Percentiles rank a stretch among this genome's conserved stretches.
phyloP scores from a whole-genome alignment of 176 grass and related monocot species.

The Zoysia japonica region DNA sequence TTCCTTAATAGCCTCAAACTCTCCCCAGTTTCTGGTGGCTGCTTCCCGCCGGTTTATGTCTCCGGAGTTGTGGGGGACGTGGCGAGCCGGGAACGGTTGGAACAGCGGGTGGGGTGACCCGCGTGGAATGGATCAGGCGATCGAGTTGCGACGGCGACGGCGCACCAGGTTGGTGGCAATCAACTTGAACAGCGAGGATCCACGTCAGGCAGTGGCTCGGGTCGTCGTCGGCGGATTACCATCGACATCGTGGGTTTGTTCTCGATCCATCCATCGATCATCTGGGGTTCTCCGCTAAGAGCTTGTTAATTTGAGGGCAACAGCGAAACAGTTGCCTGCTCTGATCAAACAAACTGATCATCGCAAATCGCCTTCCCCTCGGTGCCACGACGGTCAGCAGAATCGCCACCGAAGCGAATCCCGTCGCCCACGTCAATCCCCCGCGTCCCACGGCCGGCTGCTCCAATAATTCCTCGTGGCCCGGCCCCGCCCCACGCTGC shows the following conservation, averaged over 20 bases:
- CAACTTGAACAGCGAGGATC: constrained; percentile 21
- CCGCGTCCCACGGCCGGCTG: constrained; percentile 17
- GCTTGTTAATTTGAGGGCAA: no score
- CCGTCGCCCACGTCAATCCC: constrained; percentile 12
- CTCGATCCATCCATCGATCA: not conserved
- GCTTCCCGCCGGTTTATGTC: constrained; percentile 19
- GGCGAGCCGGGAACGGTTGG: constrained; percentile 31
- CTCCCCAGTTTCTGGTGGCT: not conserved
- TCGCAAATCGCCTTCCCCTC: not conserved
- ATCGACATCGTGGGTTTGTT: not conserved
- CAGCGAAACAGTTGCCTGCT: no score
- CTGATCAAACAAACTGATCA: not conserved
- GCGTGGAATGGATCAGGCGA: constrained; percentile 29
- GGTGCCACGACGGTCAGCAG: not conserved
- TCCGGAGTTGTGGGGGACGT: constrained; percentile 16
- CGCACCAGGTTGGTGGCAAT: not conserved
- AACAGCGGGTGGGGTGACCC: not conserved
- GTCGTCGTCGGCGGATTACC: not conserved
- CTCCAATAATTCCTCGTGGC: not conserved
- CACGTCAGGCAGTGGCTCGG: constrained; percentile 19
- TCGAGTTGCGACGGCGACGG: not conserved
- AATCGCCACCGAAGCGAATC: not conserved
- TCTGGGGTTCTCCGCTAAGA: not conserved
- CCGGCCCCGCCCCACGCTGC: constrained; percentile 4
- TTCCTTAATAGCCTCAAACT: not conserved